Conservation (phyloP, 345 rosid genomes). For the Gynandropsis gynandra region DNA sequence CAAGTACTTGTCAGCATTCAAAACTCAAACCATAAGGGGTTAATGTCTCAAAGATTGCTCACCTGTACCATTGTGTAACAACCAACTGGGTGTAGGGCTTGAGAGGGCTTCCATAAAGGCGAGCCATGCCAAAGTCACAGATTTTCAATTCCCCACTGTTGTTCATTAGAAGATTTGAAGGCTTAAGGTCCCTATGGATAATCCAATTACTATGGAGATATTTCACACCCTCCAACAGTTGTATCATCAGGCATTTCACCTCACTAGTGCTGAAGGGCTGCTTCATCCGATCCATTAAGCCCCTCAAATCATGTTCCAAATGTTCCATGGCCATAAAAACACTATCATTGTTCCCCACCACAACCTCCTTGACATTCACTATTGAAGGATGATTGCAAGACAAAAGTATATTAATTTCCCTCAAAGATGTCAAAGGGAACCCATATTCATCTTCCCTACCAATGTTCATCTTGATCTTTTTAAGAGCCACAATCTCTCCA, state of each 20-base stretch:
- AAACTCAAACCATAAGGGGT: background rate
- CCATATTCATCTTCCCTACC: constrained; percentile 66
- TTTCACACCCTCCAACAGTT: constrained; percentile 69
- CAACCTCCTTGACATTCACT: constrained; percentile 79
- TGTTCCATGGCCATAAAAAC: constrained; percentile 93
- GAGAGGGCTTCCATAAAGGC: constrained; percentile 77
- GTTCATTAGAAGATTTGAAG: constrained; percentile 77
- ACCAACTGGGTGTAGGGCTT: constrained; percentile 78
- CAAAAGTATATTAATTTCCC: constrained; percentile 81
- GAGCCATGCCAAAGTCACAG: constrained; percentile 84
- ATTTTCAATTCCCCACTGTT: constrained; percentile 71
- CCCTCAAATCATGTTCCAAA: constrained; percentile 80
- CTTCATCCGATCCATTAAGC: constrained; percentile 58
- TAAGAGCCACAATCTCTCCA: constrained; percentile 68
- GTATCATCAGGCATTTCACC: constrained; percentile 83
- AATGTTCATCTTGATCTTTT: constrained; percentile 70
- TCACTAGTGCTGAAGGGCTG: constrained; percentile 77
- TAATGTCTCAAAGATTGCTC: constrained; percentile 14
- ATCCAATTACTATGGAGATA: constrained; percentile 94
- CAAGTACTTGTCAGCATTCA: background rate
- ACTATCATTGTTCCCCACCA: constrained; percentile 49
- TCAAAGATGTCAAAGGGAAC: constrained; percentile 70
- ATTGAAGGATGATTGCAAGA: constrained; percentile 67
- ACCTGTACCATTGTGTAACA: constrained; percentile 82
- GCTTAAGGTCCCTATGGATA: constrained; percentile 85